A percentile compares a stretch with the other conserved stretches of the same genome.
Evolutionary conservation across 2,329 filamentous ascomycete genomes (phyloP).

Genomic region (Sporothrix curviconia): DNA sequence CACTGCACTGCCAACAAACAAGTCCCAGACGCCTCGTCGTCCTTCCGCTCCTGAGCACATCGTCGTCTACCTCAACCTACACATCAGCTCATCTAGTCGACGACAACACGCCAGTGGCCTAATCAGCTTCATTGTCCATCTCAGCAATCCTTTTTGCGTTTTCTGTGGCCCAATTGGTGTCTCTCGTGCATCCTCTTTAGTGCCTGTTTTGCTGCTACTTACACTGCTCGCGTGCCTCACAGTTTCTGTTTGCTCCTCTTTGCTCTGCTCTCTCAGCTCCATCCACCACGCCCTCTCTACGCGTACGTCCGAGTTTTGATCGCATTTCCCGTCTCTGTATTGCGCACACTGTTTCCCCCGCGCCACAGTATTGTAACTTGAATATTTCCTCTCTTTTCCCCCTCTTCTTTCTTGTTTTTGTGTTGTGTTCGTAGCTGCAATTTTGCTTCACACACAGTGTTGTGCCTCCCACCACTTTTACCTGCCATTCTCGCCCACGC

Average conservation of each 20-base stretch:
- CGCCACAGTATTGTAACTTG: no score
- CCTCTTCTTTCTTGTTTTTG: background rate
- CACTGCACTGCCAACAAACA: no score
- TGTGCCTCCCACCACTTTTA: no score
- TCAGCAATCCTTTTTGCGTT: background rate
- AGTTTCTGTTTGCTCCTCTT: background rate
- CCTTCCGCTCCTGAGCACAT: background rate
- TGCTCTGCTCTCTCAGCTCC: background rate
- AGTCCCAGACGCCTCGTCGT: background rate
- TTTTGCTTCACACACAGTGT: no score
- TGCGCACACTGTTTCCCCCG: no score
- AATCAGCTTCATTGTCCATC: background rate
- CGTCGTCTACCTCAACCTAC: background rate
- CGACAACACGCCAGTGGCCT: background rate
- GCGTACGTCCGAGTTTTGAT: no score
- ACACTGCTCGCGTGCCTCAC: constrained; percentile 16
- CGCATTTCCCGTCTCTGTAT: no score
- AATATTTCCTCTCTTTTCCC: no score
- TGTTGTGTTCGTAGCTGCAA: background rate
- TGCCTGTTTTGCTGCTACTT: constrained; percentile 8
- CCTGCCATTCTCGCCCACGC: no score
- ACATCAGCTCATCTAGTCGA: background rate
- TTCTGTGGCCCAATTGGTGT: background rate
- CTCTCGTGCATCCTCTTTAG: background rate
- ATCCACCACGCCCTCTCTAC: no score